Evolutionary conservation across 116 monocot genomes (phyloP), one percentile per base, ranked within the genome.

Genomic region (Dioscorea cayenensis): DNA sequence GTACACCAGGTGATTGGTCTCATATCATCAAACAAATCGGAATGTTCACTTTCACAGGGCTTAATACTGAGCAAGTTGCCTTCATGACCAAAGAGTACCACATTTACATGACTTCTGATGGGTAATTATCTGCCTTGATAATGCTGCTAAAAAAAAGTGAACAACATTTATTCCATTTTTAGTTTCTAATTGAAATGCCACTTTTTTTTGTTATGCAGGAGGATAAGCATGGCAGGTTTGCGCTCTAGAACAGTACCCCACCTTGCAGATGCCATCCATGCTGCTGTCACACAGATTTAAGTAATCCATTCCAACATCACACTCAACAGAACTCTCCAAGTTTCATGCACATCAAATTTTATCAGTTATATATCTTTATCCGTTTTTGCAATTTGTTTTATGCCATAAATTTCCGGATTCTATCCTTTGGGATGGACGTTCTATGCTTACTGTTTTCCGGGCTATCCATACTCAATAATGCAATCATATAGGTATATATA

Each of bases 21-120:
- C 90, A 90, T 78, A 90, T 90, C 20, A 82, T 90, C 38, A 90
- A 87, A 77, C 86, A 91, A 73, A 91, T 91, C 29, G 87, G 87
- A 17, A 91, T 91, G 90, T 90, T 90, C 72, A 90, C 90, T 58
- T 91, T 91, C 76, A 91, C 90, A 11, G 90, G 90, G n/a, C 85
- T 91, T 28, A 84, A 82, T 63, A 76, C 51, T 12, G 82, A 84
- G 52, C 87, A 91, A 84, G 90, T 91, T 35, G 69, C 74, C 5
- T 91, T 91, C 83, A 91, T 91, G 84, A 87, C 78, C 10, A 76
- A 70, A 29, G 90, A 87, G 64, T 87, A 76, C 76, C 90, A 91
- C 50, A 84, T 91, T 60, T 91, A 91, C 80, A 87, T 87, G 90
- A 87, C 87, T 60, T 84, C 87, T 60, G 87, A 91, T 69, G 87